phyloP scores from a whole-genome alignment of 2,329 filamentous ascomycete genomes.

The Calonectria ilicicola region DNA sequence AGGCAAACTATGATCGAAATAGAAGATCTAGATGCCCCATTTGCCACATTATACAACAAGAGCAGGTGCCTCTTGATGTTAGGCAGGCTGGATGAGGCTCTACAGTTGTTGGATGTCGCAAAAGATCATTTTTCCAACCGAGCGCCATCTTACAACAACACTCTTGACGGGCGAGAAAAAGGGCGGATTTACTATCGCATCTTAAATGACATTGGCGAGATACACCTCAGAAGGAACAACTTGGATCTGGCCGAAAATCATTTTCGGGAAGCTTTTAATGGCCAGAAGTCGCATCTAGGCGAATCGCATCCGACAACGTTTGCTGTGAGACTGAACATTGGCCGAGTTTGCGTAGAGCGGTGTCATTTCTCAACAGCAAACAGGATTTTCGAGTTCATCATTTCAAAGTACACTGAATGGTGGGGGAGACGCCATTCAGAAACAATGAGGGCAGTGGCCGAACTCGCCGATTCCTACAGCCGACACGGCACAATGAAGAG shows the following conservation, averaged over 20 bases:
- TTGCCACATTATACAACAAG: background rate
- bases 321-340: slow-evolving; percentile 6
- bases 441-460: slow-evolving; percentile 9
- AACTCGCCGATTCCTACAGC: background rate
- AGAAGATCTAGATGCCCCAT: background rate
- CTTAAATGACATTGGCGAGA: slow-evolving; percentile 6
- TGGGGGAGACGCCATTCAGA: slow-evolving; percentile 5
- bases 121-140: background rate
- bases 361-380: background rate
- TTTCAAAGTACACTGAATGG: slow-evolving; percentile 8
- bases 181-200: background rate
- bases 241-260: background rate
- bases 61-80: background rate
- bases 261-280: background rate
- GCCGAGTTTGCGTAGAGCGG: background rate
- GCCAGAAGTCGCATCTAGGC: background rate
- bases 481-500: slow-evolving; percentile 1
- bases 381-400: slow-evolving; percentile 6
- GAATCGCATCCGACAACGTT: background rate
- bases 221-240: background rate
- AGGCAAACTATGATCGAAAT: background rate
- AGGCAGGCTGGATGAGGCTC: background rate
- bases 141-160: background rate
- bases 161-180: background rate
- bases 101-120: background rate